Evolutionary conservation across 306 rosid genomes (phyloP).

Genomic region (Luffa aegyptiaca): DNA sequence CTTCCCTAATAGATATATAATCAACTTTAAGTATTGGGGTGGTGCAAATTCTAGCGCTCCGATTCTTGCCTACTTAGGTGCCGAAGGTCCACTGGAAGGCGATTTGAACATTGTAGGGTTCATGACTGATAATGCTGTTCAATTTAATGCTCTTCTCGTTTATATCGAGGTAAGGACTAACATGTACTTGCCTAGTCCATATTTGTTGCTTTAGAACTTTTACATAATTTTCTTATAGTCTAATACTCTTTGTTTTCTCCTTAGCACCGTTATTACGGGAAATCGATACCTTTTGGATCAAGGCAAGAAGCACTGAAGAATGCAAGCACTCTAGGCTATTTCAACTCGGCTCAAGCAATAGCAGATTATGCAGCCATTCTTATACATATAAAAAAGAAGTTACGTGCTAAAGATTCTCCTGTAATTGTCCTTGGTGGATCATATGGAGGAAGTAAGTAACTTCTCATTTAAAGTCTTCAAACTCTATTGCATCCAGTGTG

Average conservation of each 20-base stretch:
- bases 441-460: conserved; percentile 74
- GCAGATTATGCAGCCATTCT: conserved; percentile 65
- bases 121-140: conserved; percentile 42
- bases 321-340: conserved; percentile 50
- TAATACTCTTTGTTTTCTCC: neutral
- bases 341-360: conserved; percentile 70
- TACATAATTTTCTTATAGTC: neutral
- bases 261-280: conserved; percentile 76
- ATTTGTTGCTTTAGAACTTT: neutral
- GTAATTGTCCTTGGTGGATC: conserved; percentile 70
- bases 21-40: conserved; percentile 60
- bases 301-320: conserved; percentile 47
- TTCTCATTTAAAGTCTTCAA: neutral
- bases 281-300: conserved; percentile 64
- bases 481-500: neutral
- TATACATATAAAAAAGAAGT: conserved; percentile 34
- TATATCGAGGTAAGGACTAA: conserved; percentile 49
- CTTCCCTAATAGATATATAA: conserved; percentile 54
- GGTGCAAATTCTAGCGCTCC: conserved; percentile 49
- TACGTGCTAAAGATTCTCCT: conserved; percentile 35
- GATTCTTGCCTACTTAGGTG: conserved; percentile 52
- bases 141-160: conserved; percentile 48
- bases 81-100: conserved; percentile 37
- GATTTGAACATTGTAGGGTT: conserved; percentile 27
- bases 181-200: neutral